These are phyloP conservation scores for Neopestalotiopsis sp. DNA, from an alignment of 2,329 filamentous ascomycete species.

Conservation along the genomic window DNA sequence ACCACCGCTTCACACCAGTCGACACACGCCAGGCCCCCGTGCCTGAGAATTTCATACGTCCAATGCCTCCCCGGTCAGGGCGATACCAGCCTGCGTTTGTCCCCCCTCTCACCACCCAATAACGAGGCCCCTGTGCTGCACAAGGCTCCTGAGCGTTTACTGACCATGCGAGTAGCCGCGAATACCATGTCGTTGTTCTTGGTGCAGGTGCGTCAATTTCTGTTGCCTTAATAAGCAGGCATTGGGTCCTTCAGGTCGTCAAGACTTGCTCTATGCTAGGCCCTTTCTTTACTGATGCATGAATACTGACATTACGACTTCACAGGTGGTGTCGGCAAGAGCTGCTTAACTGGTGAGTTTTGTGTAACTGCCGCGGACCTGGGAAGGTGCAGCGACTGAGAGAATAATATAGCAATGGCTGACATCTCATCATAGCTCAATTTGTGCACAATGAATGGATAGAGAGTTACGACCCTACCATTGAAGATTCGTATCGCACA, in stretches of 20 bases:
- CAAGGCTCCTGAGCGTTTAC: slow-evolving; percentile 23
- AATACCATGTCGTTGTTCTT: slow-evolving; percentile 83
- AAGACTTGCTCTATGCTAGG: slow-evolving; percentile 4
- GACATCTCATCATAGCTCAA: slow-evolving; percentile 65
- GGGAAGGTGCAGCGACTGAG: background rate
- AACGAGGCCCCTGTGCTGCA: background rate
- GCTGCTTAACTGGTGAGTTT: slow-evolving; percentile 81
- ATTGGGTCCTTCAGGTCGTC: slow-evolving; percentile 13
- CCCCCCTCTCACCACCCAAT: slow-evolving; percentile 20
- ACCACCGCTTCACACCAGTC: background rate
- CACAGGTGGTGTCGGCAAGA: slow-evolving; percentile 87
- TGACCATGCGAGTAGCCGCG: slow-evolving; percentile 58
- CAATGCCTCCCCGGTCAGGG: slow-evolving; percentile 35
- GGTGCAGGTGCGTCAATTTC: slow-evolving; percentile 68
- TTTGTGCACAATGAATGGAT: slow-evolving; percentile 96
- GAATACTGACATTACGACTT: slow-evolving; percentile 10
- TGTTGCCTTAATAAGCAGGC: background rate
- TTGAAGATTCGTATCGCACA: slow-evolving; percentile 79
- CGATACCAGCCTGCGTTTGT: slow-evolving; percentile 39
- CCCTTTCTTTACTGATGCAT: slow-evolving; percentile 25
- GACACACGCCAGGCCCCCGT: background rate
- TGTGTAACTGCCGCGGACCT: background rate
- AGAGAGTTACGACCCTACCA: slow-evolving; percentile 82
- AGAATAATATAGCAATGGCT: background rate
- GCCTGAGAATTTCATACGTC: background rate